Conservation (phyloP, 306 rosid genomes). For the Medicago arabica region DNA sequence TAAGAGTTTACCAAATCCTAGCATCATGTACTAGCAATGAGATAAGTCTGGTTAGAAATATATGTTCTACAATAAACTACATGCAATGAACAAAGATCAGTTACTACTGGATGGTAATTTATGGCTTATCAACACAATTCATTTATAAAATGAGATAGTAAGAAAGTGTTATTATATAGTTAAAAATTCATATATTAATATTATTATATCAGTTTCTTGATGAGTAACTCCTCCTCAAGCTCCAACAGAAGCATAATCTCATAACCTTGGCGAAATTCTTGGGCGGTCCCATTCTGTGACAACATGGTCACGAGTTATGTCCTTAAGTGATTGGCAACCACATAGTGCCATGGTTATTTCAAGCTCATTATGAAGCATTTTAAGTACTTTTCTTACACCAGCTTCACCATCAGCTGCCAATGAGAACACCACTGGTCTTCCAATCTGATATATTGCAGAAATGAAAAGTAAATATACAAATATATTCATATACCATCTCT, state of each 20-base stretch:
- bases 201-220: not conserved
- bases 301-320: constrained; percentile 81
- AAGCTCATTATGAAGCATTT: constrained; percentile 82
- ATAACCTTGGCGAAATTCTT: constrained; percentile 48
- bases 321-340: constrained; percentile 84
- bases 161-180: not conserved
- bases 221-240: not conserved
- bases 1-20: too few species aligned
- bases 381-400: constrained; percentile 82
- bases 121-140: too few species aligned
- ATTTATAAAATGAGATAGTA: not conserved
- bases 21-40: too few species aligned
- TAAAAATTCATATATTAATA: not conserved
- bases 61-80: too few species aligned
- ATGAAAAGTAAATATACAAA: not conserved
- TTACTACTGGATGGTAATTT: too few species aligned
- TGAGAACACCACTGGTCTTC: constrained; percentile 88
- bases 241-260: constrained; percentile 6
- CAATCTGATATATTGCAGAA: constrained; percentile 74
- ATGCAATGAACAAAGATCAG: too few species aligned
- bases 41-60: too few species aligned
- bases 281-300: constrained; percentile 69
- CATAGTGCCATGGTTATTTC: constrained; percentile 89
- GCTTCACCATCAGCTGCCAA: constrained; percentile 94
- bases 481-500: too few species aligned